Base-by-base conservation (phyloP, 2,329 filamentous ascomycete genomes). In the Fusarium redolens region DNA sequence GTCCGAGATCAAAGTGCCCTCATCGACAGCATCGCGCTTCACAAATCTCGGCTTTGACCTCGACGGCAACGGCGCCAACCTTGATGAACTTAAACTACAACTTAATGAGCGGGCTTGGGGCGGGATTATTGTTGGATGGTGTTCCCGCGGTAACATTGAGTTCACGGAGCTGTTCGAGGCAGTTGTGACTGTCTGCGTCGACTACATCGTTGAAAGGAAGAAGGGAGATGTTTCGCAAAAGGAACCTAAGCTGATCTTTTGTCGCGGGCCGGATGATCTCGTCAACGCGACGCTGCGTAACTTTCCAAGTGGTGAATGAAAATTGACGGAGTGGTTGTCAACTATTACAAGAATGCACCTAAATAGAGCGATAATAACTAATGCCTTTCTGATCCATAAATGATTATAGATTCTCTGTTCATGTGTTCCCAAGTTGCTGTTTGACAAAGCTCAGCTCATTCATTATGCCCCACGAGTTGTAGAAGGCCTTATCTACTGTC, bases 181-280 rank as follows among this genome's bases (percentile, higher is more conserved):
- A 0, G 38, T 47, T 7, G 33, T 71, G 15, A 4, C 17, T 4
- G 4, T 40, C 31, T 71, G 62, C 2, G 33, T 51, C 8, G 47
- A 71, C 30, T 33, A 63, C 8, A n/a, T 55, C 1, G 56, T 63
- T 1, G 20, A 52, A 14, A 50, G 9, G 11, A 71, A 35, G 47
- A 52, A 59, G 15, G 52, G 41, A 1, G 11, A 55, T 9, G 2
- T 2, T 2, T 41, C 25, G 2, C 14, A 15, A 4, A 35, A 31
- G 9, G 51, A 71, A 13, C 68, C 68, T 0, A 71, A 40, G 25
- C 68, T 71, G 1, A 71, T 71, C 1, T 71, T 71, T 10, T 71
- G 63, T 17, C 62, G 62, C 0, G 52, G 63, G 4, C 56, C 63
- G 0, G 56, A 64, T 2, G 63, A 71, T 7, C 14, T 71, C 2